phyloP scores from a whole-genome alignment of 257 asterid species.

The Vinca minor region DNA sequence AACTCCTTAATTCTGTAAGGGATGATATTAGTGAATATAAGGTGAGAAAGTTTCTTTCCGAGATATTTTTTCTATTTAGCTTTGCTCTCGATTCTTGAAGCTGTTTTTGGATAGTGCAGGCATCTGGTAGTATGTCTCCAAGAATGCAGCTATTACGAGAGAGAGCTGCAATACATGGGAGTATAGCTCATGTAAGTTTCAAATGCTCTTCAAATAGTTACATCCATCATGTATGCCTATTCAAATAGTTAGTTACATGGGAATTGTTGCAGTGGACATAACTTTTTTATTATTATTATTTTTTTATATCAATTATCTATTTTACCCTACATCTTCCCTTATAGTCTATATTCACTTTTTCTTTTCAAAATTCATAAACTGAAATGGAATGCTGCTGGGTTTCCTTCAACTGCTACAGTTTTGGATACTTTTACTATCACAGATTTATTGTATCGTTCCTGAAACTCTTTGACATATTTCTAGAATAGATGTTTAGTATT shows the following conservation, averaged over 20 bases:
- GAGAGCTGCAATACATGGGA: slow-evolving; percentile 95
- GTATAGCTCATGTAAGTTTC: slow-evolving; percentile 73
- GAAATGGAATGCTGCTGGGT: background rate
- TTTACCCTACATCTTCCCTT: background rate
- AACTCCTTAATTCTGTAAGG: slow-evolving; percentile 91
- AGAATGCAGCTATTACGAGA: slow-evolving; percentile 73
- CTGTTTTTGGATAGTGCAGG: slow-evolving; percentile 42
- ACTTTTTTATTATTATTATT: no score
- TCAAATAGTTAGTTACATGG: background rate
- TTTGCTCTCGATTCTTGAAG: slow-evolving; percentile 14
- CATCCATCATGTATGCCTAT: background rate
- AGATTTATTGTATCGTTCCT: background rate
- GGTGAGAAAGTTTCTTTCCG: slow-evolving; percentile 35
- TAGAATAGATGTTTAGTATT: background rate
- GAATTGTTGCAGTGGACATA: no score
- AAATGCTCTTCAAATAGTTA: slow-evolving; percentile 11
- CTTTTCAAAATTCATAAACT: background rate
- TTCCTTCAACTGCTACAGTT: background rate
- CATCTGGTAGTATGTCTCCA: slow-evolving; percentile 87
- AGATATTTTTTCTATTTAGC: slow-evolving; percentile 1
- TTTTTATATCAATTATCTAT: background rate
- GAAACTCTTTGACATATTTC: background rate
- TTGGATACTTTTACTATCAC: background rate
- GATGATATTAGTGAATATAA: slow-evolving; percentile 94
- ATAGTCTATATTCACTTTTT: background rate